phyloP scores from a whole-genome alignment of 305 asterid genomes.

The Solanum hybrid region DNA sequence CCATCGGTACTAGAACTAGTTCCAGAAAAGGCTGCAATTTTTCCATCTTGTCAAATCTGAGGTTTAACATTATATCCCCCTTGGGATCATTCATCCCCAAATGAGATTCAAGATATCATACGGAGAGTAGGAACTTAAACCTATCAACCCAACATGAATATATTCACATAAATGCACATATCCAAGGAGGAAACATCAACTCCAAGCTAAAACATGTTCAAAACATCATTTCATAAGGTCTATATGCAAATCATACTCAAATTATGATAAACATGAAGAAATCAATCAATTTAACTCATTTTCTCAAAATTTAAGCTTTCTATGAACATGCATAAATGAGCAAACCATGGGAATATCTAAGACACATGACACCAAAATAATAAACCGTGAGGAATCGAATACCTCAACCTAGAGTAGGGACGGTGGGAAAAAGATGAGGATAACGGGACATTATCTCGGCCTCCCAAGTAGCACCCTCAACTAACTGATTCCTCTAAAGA shows the following conservation, averaged over 20 bases:
- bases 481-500: not conserved
- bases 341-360: not conserved
- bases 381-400: not conserved
- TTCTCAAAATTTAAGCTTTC: not conserved
- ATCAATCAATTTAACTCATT: not conserved
- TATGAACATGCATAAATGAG: not conserved
- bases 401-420: not conserved
- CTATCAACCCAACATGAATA: not conserved
- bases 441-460: not conserved
- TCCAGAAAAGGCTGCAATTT: not conserved
- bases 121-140: not conserved
- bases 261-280: no score
- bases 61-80: not conserved
- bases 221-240: not conserved
- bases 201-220: not conserved
- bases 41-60: not conserved
- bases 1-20: not conserved
- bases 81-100: not conserved
- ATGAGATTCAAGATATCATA: not conserved
- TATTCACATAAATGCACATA: not conserved
- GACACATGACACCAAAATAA: not conserved
- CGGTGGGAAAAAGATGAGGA: not conserved
- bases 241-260: not conserved
- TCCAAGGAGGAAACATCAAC: not conserved
- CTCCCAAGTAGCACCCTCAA: not conserved